These are phyloP conservation scores for Sporothrix inflata DNA, from an alignment of 2,329 filamentous ascomycete genomes.

Conservation along the genomic window DNA sequence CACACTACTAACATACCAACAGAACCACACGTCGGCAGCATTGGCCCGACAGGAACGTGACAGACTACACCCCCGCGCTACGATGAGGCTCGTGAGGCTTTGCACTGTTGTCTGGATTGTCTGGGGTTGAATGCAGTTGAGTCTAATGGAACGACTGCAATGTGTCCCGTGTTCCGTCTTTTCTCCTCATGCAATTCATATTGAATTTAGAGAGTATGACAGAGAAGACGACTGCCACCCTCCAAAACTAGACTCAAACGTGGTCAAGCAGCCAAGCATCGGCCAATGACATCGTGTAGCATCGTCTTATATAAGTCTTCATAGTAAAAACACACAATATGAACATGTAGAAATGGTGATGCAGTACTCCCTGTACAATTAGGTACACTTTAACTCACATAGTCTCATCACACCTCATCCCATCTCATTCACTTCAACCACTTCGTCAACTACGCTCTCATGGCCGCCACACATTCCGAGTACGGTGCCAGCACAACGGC, in stretches of 20 bases:
- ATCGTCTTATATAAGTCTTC: background rate
- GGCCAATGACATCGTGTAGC: background rate
- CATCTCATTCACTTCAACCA: too few species aligned
- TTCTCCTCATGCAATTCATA: background rate
- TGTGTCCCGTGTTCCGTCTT: background rate
- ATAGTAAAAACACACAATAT: background rate
- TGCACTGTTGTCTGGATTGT: background rate
- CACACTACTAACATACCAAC: background rate
- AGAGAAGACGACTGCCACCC: background rate
- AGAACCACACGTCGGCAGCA: background rate
- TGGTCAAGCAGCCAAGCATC: background rate
- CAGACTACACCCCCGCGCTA: background rate
- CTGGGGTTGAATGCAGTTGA: too few species aligned
- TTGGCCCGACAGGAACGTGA: background rate
- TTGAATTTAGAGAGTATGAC: background rate
- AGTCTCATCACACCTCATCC: too few species aligned
- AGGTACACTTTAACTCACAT: too few species aligned
- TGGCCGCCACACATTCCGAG: slow-evolving; percentile 33
- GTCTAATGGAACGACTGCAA: too few species aligned
- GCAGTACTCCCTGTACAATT: background rate
- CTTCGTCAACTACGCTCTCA: background rate
- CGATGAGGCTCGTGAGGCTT: background rate
- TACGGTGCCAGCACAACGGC: slow-evolving; percentile 32
- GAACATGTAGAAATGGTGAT: background rate
- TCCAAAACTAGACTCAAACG: background rate